A percentile compares a stretch with the other conserved stretches of the same genome.
These are phyloP conservation scores for Colletotrichum truncatum DNA, from an alignment of 2,329 filamentous ascomycete species.

Conservation along the genomic window DNA sequence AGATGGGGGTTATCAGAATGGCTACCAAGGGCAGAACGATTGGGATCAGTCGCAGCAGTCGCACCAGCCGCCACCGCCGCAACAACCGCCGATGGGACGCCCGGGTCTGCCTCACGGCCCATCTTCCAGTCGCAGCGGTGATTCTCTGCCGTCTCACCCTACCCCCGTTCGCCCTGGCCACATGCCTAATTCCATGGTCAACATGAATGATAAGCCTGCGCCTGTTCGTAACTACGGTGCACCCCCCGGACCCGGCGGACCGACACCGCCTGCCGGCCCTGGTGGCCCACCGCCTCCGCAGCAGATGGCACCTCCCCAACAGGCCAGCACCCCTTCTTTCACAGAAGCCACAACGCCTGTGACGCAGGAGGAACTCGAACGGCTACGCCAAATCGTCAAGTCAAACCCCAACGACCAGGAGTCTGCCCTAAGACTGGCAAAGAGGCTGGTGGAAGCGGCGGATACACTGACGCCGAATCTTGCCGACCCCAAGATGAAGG, in stretches of 20 bases:
- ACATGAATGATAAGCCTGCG: slow-evolving; percentile 64
- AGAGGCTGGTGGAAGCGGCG: slow-evolving; percentile 86
- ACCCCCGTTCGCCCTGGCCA: slow-evolving; percentile 70
- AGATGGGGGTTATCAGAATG: slow-evolving; percentile 32
- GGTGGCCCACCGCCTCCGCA: slow-evolving; percentile 45
- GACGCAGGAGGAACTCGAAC: slow-evolving; percentile 81
- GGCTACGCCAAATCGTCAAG: slow-evolving; percentile 74
- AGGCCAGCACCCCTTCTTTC: slow-evolving; percentile 33
- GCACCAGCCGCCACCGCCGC: no score
- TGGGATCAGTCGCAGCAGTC: slow-evolving; percentile 24
- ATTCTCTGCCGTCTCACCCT: slow-evolving; percentile 67
- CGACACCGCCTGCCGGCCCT: slow-evolving; percentile 37
- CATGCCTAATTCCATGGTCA: slow-evolving; percentile 66
- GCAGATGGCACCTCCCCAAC: slow-evolving; percentile 35
- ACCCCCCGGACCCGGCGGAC: slow-evolving; percentile 59
- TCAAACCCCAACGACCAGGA: slow-evolving; percentile 77
- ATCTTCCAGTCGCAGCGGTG: slow-evolving; percentile 47
- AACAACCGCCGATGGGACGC: slow-evolving; percentile 20
- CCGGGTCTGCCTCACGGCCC: slow-evolving; percentile 38
- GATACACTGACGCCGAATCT: slow-evolving; percentile 73
- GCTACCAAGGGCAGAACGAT: slow-evolving; percentile 24
- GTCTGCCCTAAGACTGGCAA: slow-evolving; percentile 78
- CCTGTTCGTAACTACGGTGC: slow-evolving; percentile 66
- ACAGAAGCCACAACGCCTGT: slow-evolving; percentile 60
- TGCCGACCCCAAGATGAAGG: slow-evolving; percentile 75